phyloP scores from a whole-genome alignment of 2,329 filamentous ascomycete genomes.

The Botrytis elliptica region DNA sequence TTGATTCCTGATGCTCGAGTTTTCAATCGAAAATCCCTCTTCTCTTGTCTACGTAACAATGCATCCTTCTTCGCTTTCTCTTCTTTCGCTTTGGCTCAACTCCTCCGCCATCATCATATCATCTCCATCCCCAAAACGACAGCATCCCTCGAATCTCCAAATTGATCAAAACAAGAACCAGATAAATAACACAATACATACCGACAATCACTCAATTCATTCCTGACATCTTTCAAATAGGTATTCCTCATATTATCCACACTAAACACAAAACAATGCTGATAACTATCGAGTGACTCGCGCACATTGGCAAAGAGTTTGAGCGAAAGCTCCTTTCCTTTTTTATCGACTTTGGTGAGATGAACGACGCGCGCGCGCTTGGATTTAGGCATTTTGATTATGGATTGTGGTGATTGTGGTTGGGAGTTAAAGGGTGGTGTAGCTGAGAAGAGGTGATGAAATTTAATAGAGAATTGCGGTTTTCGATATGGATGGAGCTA shows the following conservation, averaged over 20 bases:
- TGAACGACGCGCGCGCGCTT: constrained; percentile 88
- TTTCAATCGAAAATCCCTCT: background rate
- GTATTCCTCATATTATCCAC: constrained; percentile 99
- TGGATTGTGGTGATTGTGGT: background rate
- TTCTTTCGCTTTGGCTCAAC: background rate
- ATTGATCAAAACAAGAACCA: background rate
- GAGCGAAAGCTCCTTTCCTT: constrained; percentile 84
- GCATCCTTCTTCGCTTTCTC: background rate
- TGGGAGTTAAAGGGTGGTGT: background rate
- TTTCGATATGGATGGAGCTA: constrained; percentile 20
- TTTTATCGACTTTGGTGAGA: constrained; percentile 89
- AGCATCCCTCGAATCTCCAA: background rate
- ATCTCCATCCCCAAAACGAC: background rate
- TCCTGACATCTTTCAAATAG: constrained; percentile 86
- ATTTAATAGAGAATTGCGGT: constrained; percentile 13
- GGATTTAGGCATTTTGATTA: constrained; percentile 79
- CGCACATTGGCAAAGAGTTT: constrained; percentile 87
- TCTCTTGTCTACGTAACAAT: background rate
- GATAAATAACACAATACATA: constrained; percentile 44
- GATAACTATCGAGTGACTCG: constrained; percentile 78
- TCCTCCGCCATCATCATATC: background rate
- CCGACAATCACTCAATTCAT: constrained; percentile 81
- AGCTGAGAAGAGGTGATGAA: background rate
- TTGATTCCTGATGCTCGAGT: background rate
- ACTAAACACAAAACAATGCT: constrained; percentile 88